Conservation (phyloP, 139 green algal species). For the Astrephomene gubernaculifera region DNA sequence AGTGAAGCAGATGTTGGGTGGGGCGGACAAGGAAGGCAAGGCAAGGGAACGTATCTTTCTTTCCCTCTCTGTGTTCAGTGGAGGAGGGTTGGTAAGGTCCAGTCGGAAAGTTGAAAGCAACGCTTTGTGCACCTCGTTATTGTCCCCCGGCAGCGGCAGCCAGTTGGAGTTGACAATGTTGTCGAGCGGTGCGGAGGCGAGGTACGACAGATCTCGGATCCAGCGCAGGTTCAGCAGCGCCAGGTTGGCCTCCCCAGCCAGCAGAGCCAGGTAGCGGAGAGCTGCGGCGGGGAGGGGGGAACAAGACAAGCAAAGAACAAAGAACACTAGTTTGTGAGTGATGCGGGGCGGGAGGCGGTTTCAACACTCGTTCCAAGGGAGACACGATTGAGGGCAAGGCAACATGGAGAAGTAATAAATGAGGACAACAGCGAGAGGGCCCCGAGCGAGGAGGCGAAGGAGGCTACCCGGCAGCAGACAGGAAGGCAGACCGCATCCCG, state of each 20-base stretch:
- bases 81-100: too few relatives aligned
- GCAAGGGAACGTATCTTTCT: not conserved
- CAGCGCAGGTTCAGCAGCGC: conserved; percentile 26
- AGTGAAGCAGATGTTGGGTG: not conserved
- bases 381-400: not conserved
- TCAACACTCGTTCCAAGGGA: not conserved
- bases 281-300: not conserved
- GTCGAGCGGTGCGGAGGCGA: conserved; percentile 14
- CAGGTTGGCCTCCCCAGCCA: conserved; percentile 10
- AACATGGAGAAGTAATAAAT: not conserved
- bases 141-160: conserved; percentile 25
- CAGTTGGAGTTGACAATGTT: conserved; percentile 39
- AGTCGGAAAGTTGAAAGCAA: too few relatives aligned
- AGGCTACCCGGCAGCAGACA: not conserved
- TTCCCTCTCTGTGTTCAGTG: not conserved
- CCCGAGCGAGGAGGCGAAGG: not conserved
- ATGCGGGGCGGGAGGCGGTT: not conserved
- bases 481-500: too few relatives aligned
- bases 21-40: not conserved
- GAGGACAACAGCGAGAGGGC: not conserved
- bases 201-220: conserved; percentile 35
- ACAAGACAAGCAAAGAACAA: not conserved
- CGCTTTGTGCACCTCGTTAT: not conserved
- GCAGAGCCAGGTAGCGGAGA: conserved; percentile 9
- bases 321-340: not conserved